Conservation (phyloP, 2,329 filamentous ascomycete genomes). For the Neocatenulostroma microsporum region DNA sequence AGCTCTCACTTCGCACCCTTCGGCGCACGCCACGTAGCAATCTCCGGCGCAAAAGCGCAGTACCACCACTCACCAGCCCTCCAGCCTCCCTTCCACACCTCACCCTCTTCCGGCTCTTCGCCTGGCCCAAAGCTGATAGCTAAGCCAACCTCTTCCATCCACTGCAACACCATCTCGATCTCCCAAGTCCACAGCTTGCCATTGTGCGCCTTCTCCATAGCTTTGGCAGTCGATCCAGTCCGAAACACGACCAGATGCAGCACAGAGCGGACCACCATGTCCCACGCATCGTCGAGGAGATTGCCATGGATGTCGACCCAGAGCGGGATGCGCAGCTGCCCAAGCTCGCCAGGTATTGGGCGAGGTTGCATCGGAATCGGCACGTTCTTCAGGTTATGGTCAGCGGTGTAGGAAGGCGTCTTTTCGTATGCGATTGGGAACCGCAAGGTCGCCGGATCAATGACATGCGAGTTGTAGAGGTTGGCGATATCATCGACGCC, state of each 20-base stretch:
- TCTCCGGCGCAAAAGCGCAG: slow-evolving; percentile 37
- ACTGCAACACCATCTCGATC: slow-evolving; percentile 50
- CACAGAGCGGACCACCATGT: slow-evolving; percentile 54
- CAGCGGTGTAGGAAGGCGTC: slow-evolving; percentile 51
- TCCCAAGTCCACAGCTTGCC: slow-evolving; percentile 58
- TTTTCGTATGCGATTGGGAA: slow-evolving; percentile 56
- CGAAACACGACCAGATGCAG: slow-evolving; percentile 56
- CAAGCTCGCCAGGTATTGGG: slow-evolving; percentile 12
- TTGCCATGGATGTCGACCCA: slow-evolving; percentile 65
- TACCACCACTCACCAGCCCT: slow-evolving; percentile 61
- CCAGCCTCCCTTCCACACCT: slow-evolving; percentile 29
- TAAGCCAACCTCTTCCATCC: slow-evolving; percentile 50
- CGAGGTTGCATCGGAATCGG: slow-evolving; percentile 18
- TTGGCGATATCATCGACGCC: slow-evolving; percentile 62
- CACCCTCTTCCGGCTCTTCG: slow-evolving; percentile 27
- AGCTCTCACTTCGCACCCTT: not conserved
- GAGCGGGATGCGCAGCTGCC: slow-evolving; percentile 51
- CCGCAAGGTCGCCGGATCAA: slow-evolving; percentile 57
- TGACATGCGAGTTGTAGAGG: slow-evolving; percentile 63
- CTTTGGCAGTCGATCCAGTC: slow-evolving; percentile 48
- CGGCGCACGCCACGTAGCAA: slow-evolving; percentile 20
- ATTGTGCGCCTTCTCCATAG: slow-evolving; percentile 49
- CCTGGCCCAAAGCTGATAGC: slow-evolving; percentile 37
- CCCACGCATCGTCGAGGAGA: slow-evolving; percentile 54
- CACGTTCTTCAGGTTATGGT: slow-evolving; percentile 44